Evolutionary conservation across 2,329 filamentous ascomycete species (phyloP), one percentile per base, ranked within the genome.

Genomic region (Clarireedia paspali): DNA sequence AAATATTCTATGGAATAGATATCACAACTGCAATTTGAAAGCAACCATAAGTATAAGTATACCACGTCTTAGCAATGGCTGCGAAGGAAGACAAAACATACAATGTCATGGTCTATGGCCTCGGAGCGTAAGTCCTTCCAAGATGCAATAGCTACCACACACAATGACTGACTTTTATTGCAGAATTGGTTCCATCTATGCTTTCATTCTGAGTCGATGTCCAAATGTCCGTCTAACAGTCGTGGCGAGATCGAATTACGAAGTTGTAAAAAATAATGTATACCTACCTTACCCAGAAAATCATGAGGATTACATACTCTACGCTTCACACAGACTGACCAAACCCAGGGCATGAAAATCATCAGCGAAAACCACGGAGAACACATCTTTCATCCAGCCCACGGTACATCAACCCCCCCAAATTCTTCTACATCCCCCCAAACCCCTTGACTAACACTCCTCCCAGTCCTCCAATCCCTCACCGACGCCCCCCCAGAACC

Each of bases 231-330:
- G 73, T n/a, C 73, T 84, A 23, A 83, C 81, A 0, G 79, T 82
- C 2, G 76, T 83, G 45, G 84, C 81, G 45, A 76, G 82, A 24
- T 83, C 80, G 0, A 84, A 85, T 65, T 84, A 81, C 68, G 68
- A 73, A 6, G 76, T 75, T 3, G 80, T 85, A 10, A 75, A 75
- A 50, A 66, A 67, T 12, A 71, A 74, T 34, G 82, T 68, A 67
- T 23, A 62, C 69, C 39, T 70, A 63, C 69, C 39, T 70, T 73
- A 47, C 63, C 61, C 9, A 66, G 5, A 2, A 7, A 14, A n/a
- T 4, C 20, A 23, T 2, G 12, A 14, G 30, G 26, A 3, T 5
- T 5, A 72, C 27, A 20, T 20, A 20, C 20, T 20, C 61, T 55
- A 20, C 68, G 67, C 2, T 55, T 66, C 1, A 42, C 17, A 12